Conservation (phyloP, 805 yeast genomes). For the Cyberlindnera petersonii region DNA sequence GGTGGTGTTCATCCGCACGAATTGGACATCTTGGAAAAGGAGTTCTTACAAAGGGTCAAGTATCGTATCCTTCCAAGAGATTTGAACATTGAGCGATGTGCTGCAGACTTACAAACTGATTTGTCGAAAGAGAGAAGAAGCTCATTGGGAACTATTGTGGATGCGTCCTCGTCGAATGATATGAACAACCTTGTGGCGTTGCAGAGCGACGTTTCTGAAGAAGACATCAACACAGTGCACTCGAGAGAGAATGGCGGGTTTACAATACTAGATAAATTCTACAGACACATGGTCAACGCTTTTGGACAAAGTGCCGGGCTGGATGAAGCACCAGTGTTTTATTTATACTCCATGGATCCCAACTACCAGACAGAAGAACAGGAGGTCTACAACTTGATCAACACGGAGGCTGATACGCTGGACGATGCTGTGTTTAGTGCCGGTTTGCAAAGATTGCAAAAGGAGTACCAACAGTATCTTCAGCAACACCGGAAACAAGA, state of each 20-base stretch:
- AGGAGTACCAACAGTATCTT: neutral
- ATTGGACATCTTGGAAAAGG: conserved; percentile 82
- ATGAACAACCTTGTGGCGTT: neutral
- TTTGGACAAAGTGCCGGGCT: neutral
- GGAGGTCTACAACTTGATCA: conserved; percentile 11
- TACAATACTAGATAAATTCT: conserved; percentile 1
- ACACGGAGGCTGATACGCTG: conserved; percentile 30
- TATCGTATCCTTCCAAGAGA: conserved; percentile 69
- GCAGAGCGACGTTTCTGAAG: neutral
- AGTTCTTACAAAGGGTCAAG: conserved; percentile 73
- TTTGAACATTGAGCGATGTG: conserved; percentile 36
- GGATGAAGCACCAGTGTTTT: conserved; percentile 6
- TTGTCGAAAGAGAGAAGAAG: conserved; percentile 16
- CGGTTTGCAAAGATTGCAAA: conserved; percentile 2
- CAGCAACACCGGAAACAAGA: neutral
- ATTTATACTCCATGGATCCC: conserved; percentile 10
- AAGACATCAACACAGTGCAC: conserved; percentile 1
- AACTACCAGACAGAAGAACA: neutral
- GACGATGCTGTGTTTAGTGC: conserved; percentile 13
- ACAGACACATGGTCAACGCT: conserved; percentile 1
- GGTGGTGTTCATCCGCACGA: conserved; percentile 89
- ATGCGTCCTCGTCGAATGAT: conserved; percentile 1
- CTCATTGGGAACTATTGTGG: conserved; percentile 19
- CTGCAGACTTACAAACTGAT: conserved; percentile 26
- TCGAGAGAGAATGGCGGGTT: conserved; percentile 2